phyloP scores from a whole-genome alignment of 163 green algal species.

The Volvox carteri region DNA sequence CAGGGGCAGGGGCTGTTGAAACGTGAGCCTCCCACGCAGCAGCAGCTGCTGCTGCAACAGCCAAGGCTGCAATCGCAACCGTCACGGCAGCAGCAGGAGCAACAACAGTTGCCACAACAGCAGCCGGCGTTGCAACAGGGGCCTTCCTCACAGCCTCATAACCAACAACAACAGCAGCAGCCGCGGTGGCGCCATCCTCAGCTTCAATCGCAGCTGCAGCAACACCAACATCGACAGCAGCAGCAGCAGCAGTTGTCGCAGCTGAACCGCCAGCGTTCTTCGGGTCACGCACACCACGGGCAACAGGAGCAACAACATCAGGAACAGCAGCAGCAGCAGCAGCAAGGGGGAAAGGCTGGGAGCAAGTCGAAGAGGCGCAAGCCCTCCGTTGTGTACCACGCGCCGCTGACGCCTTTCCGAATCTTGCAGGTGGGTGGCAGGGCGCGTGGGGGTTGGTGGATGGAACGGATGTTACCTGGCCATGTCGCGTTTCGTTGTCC shows the following conservation, averaged over 20 bases:
- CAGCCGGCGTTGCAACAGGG: no score
- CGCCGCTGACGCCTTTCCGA: neutral
- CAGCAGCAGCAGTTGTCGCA: neutral
- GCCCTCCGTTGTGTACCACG: neutral
- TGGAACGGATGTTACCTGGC: no score
- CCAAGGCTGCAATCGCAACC: no score
- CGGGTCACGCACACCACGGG: neutral
- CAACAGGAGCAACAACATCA: neutral
- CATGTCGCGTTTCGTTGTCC: no score
- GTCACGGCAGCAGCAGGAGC: slow-evolving; percentile 2
- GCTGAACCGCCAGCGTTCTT: neutral
- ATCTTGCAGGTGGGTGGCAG: slow-evolving; percentile 41
- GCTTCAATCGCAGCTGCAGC: neutral
- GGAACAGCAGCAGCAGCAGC: slow-evolving; percentile 11
- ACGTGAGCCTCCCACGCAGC: neutral
- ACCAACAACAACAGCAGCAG: slow-evolving; percentile 1
- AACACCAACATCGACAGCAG: neutral
- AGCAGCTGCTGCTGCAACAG: no score
- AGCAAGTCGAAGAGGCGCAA: neutral
- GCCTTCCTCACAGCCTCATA: no score
- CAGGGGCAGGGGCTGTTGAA: neutral
- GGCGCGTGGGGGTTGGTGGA: no score
- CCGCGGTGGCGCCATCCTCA: neutral
- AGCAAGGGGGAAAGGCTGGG: neutral
- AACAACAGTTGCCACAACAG: no score